A percentile compares a stretch with the other conserved stretches of the same genome.
phyloP scores from a whole-genome alignment of 192 early-diverging fungal species.

The Endogone sp. region DNA sequence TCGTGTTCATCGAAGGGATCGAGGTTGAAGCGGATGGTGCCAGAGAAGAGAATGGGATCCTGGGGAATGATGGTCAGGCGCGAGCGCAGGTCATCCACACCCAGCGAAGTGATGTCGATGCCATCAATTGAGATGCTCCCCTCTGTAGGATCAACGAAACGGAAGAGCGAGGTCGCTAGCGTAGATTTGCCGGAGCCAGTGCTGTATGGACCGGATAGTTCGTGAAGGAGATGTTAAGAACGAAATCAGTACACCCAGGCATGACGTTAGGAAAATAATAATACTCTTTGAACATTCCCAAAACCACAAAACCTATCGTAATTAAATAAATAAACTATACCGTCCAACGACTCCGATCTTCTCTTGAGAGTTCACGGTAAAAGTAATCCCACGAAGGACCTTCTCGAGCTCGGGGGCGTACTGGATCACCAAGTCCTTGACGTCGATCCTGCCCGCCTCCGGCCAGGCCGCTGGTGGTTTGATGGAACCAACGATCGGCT shows the following conservation, averaged over 20 bases:
- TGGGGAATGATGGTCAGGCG: constrained; percentile 68
- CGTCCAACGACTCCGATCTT: constrained; percentile 86
- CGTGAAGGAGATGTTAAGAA: background rate
- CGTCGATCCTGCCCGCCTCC: constrained; percentile 51
- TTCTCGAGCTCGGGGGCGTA: constrained; percentile 64
- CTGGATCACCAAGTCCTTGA: constrained; percentile 59
- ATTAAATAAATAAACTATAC: background rate
- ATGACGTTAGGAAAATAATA: too few relatives aligned
- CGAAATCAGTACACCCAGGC: too few relatives aligned
- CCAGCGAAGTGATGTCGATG: constrained; percentile 50
- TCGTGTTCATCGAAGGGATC: constrained; percentile 80
- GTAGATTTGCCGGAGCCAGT: constrained; percentile 65
- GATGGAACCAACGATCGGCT: constrained; percentile 37
- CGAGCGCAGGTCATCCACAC: constrained; percentile 44
- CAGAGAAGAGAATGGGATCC: constrained; percentile 72
- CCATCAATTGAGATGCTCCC: constrained; percentile 49
- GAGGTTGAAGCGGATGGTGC: constrained; percentile 68
- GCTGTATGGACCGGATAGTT: constrained; percentile 4
- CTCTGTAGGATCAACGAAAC: constrained; percentile 45
- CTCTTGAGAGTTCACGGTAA: constrained; percentile 44
- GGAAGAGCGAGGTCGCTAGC: constrained; percentile 51
- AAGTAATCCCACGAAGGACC: constrained; percentile 65
- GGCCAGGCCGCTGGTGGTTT: constrained; percentile 57
- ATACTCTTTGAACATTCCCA: background rate
- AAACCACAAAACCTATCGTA: background rate